These are phyloP conservation scores for Oryza meyeriana DNA, from an alignment of 176 grass and related monocot species.

Conservation along the genomic window DNA sequence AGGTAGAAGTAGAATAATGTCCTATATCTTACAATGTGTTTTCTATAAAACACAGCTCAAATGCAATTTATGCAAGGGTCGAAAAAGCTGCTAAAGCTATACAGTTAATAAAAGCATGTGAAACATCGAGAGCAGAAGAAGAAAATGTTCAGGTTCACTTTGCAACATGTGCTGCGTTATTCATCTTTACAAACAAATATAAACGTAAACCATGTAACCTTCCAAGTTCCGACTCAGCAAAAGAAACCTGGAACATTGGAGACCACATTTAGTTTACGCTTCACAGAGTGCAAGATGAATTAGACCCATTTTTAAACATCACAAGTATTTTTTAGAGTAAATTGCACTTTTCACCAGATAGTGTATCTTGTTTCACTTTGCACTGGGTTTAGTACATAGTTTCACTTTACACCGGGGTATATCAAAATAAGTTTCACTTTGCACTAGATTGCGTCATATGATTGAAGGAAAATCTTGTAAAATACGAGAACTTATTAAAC, in stretches of 20 bases:
- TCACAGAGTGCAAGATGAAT: neutral
- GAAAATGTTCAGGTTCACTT: neutral
- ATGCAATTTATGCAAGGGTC: neutral
- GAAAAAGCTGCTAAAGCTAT: neutral
- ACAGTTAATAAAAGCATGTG: neutral
- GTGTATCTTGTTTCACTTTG: too few species aligned
- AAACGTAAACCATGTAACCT: neutral
- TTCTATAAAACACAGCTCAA: neutral
- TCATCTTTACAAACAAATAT: neutral
- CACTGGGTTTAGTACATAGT: too few species aligned
- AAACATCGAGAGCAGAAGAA: slow-evolving; percentile 5
- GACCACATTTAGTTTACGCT: neutral
- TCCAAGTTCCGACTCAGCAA: neutral
- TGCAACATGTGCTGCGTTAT: neutral
- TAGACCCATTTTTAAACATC: neutral
- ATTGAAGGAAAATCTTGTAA: too few species aligned
- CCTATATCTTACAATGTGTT: neutral
- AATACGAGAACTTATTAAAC: too few species aligned
- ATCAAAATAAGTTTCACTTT: too few species aligned
- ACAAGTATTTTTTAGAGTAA: slow-evolving; percentile 1
- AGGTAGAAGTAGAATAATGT: neutral
- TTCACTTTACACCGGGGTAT: too few species aligned
- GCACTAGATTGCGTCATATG: too few species aligned
- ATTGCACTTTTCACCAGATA: too few species aligned
- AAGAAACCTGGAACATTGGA: neutral